Evolutionary conservation across 2,329 filamentous ascomycete species (phyloP).

Genomic region (Penicillium thymicola): DNA sequence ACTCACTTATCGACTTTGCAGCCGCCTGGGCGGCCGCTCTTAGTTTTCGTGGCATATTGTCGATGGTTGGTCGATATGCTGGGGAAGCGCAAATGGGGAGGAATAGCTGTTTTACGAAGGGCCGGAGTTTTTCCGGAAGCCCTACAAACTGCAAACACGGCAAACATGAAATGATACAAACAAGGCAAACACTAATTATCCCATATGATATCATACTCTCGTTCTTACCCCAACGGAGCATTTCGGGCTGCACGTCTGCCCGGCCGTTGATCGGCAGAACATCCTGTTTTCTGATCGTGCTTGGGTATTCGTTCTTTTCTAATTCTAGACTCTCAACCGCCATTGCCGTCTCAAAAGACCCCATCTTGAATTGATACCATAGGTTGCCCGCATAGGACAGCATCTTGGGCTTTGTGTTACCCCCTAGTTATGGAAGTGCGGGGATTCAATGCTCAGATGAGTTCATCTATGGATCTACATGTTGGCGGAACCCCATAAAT

Average conservation of each 20-base stretch:
- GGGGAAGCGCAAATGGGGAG: constrained; percentile 4
- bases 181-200: background rate
- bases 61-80: constrained; percentile 3
- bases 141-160: background rate
- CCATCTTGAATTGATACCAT: background rate
- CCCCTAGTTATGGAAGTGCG: background rate
- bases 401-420: constrained; percentile 2
- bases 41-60: constrained; percentile 44
- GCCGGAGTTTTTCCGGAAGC: constrained; percentile 6
- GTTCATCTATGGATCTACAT: constrained; percentile 8
- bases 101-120: constrained; percentile 20
- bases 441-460: constrained; percentile 7
- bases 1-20: constrained; percentile 46
- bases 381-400: background rate
- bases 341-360: background rate
- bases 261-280: constrained; percentile 3
- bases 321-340: constrained; percentile 1
- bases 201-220: background rate
- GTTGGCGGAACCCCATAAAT: background rate
- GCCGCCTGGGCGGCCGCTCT: constrained; percentile 48
- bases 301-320: background rate
- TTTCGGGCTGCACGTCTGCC: background rate
- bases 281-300: background rate
- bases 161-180: background rate
- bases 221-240: background rate